A percentile compares a stretch with the other conserved stretches of the same genome.
phyloP scores from a whole-genome alignment of 768 basidiomycete species.

The Suillus subluteus region DNA sequence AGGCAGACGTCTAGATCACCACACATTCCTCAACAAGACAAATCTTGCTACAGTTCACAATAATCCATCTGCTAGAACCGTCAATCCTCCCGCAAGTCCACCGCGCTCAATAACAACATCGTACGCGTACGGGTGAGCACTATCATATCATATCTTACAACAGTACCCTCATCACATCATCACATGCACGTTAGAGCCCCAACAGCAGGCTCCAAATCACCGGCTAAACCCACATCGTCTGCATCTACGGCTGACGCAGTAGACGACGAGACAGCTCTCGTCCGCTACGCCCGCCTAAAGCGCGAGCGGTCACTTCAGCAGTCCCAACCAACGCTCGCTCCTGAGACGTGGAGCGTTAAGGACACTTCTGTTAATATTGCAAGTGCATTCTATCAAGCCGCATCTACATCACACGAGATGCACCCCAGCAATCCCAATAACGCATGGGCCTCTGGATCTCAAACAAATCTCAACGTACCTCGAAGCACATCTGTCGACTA shows the following conservation, averaged over 20 bases:
- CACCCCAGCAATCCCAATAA: constrained; percentile 55
- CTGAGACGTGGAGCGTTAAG: constrained; percentile 73
- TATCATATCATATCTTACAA: constrained; percentile 17
- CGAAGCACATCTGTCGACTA: constrained; percentile 83
- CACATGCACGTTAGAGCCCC: constrained; percentile 50
- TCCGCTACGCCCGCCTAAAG: constrained; percentile 51
- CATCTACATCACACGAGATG: constrained; percentile 46
- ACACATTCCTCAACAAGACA: constrained; percentile 71
- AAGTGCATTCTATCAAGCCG: constrained; percentile 78
- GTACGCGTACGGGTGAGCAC: constrained; percentile 71
- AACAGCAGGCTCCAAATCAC: constrained; percentile 58
- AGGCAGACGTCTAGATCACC: constrained; percentile 85
- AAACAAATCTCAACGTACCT: constrained; percentile 51
- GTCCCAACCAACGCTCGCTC: constrained; percentile 41
- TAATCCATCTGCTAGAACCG: constrained; percentile 27
- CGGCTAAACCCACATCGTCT: constrained; percentile 53
- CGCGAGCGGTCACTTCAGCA: constrained; percentile 40
- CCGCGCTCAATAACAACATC: constrained; percentile 54
- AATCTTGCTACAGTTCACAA: constrained; percentile 37
- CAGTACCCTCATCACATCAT: constrained; percentile 22
- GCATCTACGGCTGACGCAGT: constrained; percentile 43
- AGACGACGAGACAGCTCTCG: constrained; percentile 49
- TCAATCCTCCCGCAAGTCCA: constrained; percentile 38
- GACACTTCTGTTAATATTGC: constrained; percentile 90
- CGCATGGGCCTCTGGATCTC: constrained; percentile 68